phyloP scores from a whole-genome alignment of 169 alveolate genomes.

The Cryptosporidium sp. region DNA sequence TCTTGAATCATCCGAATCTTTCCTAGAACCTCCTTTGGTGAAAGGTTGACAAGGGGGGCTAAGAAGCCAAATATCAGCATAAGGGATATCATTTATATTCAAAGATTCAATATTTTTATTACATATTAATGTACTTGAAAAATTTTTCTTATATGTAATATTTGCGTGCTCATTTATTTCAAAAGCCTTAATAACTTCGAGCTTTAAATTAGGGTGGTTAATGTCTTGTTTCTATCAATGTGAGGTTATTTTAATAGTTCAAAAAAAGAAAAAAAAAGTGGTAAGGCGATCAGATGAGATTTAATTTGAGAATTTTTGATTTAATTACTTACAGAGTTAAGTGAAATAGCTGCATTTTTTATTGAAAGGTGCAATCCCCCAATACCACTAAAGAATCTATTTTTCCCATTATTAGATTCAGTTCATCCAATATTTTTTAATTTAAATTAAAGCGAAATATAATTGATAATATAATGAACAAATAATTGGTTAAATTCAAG shows the following conservation, averaged over 20 bases:
- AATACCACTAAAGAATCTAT: slow-evolving; percentile 80
- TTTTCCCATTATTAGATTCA: slow-evolving; percentile 3
- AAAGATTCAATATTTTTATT: slow-evolving; percentile 41
- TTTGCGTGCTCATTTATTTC: slow-evolving; percentile 79
- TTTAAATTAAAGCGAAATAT: no score
- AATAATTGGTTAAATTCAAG: background rate
- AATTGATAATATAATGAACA: no score
- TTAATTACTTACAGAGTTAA: background rate
- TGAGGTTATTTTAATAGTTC: background rate
- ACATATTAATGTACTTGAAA: slow-evolving; percentile 32
- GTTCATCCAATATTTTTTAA: background rate
- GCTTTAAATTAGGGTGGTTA: background rate
- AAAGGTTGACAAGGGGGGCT: slow-evolving; percentile 90
- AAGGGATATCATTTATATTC: slow-evolving; percentile 43
- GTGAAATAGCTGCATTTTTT: slow-evolving; percentile 45
- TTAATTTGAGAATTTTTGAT: background rate
- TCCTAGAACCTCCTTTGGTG: slow-evolving; percentile 81
- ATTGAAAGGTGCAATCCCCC: slow-evolving; percentile 81
- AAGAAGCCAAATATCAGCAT: slow-evolving; percentile 83
- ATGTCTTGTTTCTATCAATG: background rate
- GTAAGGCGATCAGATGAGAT: no score
- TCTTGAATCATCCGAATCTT: slow-evolving; percentile 77
- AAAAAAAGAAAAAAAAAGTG: background rate
- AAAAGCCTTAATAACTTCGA: slow-evolving; percentile 42
- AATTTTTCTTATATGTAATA: slow-evolving; percentile 76